Evolutionary conservation across 2,329 filamentous ascomycete genomes (phyloP).

Genomic region (Camillea tinctor): DNA sequence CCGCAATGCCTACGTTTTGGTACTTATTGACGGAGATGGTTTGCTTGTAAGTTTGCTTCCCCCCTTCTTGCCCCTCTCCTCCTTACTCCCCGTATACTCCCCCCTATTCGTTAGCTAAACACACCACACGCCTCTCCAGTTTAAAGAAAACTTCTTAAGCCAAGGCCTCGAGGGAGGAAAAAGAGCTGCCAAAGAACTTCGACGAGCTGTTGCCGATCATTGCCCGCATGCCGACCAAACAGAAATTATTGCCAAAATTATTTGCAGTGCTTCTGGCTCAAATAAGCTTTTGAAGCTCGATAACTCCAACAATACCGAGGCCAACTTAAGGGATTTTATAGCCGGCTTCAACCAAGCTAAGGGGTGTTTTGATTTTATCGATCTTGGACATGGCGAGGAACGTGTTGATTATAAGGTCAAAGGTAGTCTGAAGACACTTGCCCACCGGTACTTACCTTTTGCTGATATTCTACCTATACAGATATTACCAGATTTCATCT

Average conservation of each 20-base stretch:
- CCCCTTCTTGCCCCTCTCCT: conserved; percentile 5
- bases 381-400: conserved; percentile 60
- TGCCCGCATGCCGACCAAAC: conserved; percentile 46
- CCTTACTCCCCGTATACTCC: conserved; percentile 8
- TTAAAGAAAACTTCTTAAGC: conserved; percentile 53
- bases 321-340: conserved; percentile 55
- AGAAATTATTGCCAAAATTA: conserved; percentile 56
- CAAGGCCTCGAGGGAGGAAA: conserved; percentile 57
- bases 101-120: conserved; percentile 7
- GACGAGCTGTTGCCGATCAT: conserved; percentile 46
- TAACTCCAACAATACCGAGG: conserved; percentile 43
- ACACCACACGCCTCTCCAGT: conserved; percentile 41
- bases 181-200: conserved; percentile 49
- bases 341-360: conserved; percentile 59
- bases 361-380: conserved; percentile 62
- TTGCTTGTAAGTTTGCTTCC: conserved; percentile 47
- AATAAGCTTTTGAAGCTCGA: conserved; percentile 48
- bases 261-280: conserved; percentile 54
- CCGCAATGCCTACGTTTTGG: conserved; percentile 57
- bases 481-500: conserved; percentile 57
- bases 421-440: conserved; percentile 38
- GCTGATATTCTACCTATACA: conserved; percentile 24
- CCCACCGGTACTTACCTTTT: background rate
- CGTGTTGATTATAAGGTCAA: conserved; percentile 59
- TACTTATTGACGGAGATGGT: conserved; percentile 63